Evolutionary conservation across 2,329 filamentous ascomycete genomes (phyloP).

Genomic region (Penicillium sp.): DNA sequence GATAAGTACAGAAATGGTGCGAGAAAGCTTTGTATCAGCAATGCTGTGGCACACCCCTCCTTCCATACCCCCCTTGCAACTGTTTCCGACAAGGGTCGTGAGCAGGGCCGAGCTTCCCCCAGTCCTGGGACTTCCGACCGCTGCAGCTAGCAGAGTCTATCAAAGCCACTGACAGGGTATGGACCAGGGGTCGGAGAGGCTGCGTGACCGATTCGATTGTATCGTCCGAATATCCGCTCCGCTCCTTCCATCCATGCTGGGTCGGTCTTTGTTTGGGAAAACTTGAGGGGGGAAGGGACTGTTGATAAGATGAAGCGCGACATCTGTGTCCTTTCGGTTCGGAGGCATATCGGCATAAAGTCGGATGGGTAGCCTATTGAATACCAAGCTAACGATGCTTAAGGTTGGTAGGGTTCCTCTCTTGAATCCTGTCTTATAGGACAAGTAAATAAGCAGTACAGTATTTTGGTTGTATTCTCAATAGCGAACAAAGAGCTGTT

Average conservation of each 20-base stretch:
- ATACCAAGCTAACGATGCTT: neutral
- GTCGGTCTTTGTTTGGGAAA: neutral
- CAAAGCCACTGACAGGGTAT: constrained; percentile 22
- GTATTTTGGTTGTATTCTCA: neutral
- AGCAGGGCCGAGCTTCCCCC: constrained; percentile 1
- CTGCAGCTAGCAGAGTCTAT: constrained; percentile 25
- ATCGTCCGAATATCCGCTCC: constrained; percentile 6
- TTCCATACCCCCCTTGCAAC: constrained; percentile 3
- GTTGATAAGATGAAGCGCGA: neutral
- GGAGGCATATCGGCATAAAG: neutral
- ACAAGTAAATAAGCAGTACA: neutral
- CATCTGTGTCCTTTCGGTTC: neutral
- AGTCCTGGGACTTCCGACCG: constrained; percentile 10
- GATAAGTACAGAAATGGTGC: neutral
- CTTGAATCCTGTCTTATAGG: neutral
- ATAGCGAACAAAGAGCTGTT: neutral
- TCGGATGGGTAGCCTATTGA: neutral
- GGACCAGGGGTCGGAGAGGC: constrained; percentile 6
- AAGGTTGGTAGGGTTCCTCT: neutral
- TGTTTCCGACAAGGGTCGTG: constrained; percentile 9
- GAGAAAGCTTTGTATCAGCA: neutral
- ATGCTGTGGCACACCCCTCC: neutral
- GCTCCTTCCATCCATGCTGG: constrained; percentile 1
- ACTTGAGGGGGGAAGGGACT: neutral
- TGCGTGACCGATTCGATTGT: constrained; percentile 17